phyloP scores from a whole-genome alignment of 2,329 filamentous ascomycete genomes.

The Apiospora marii region DNA sequence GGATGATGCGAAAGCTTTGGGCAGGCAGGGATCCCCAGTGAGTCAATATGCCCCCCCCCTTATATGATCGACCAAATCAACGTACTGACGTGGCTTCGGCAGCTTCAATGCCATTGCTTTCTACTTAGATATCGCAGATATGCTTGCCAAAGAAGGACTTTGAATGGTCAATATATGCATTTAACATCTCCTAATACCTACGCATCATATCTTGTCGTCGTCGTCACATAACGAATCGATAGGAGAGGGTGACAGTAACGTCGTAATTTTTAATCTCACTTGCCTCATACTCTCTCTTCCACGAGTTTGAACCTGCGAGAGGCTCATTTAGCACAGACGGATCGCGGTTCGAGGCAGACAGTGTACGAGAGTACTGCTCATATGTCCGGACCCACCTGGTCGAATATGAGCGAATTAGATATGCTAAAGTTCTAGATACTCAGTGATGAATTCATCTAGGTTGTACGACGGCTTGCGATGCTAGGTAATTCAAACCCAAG shows the following conservation, averaged over 20 bases:
- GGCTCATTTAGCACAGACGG: too few relatives aligned
- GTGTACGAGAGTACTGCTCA: too few relatives aligned
- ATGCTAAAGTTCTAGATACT: too few relatives aligned
- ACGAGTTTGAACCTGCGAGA: neutral
- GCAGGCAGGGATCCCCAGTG: slow-evolving; percentile 60
- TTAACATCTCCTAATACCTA: neutral
- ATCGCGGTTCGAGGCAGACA: too few relatives aligned
- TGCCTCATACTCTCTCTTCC: neutral
- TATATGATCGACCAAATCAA: slow-evolving; percentile 23
- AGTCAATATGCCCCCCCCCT: slow-evolving; percentile 41
- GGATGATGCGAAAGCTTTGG: slow-evolving; percentile 59
- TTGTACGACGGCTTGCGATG: too few relatives aligned
- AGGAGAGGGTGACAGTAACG: neutral
- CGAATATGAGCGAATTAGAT: too few relatives aligned
- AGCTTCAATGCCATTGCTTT: slow-evolving; percentile 74
- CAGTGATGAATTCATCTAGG: too few relatives aligned
- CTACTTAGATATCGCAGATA: slow-evolving; percentile 71
- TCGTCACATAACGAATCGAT: neutral
- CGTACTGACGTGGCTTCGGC: neutral
- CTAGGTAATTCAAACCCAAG: too few relatives aligned
- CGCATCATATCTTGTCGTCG: neutral
- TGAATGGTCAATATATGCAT: slow-evolving; percentile 28
- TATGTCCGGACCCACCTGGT: too few relatives aligned
- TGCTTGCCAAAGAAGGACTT: slow-evolving; percentile 73
- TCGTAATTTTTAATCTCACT: neutral